These are phyloP conservation scores for Pleurotus pulmonarius DNA, from an alignment of 768 basidiomycete genomes.

Conservation along the genomic window DNA sequence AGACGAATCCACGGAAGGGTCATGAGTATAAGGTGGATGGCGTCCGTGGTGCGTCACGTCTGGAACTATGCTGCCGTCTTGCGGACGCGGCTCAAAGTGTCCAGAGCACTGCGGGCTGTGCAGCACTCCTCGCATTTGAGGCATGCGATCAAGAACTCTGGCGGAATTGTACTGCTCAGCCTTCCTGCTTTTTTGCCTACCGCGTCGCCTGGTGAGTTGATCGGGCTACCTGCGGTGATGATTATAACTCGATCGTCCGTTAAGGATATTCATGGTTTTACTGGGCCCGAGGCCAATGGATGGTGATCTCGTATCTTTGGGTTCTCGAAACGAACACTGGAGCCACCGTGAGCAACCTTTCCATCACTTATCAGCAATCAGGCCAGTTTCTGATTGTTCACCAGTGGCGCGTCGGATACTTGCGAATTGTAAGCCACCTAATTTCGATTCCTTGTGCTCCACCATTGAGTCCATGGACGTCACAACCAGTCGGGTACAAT, in stretches of 20 bases:
- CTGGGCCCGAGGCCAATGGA: conserved; percentile 41
- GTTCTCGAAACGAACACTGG: conserved; percentile 49
- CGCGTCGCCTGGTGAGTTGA: conserved; percentile 25
- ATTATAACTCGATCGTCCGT: neutral
- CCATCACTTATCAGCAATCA: no score
- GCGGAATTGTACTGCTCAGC: conserved; percentile 36
- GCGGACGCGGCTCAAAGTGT: conserved; percentile 26
- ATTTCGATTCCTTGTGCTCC: neutral
- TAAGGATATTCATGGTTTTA: conserved; percentile 36
- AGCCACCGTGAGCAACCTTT: conserved; percentile 28
- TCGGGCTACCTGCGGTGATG: neutral
- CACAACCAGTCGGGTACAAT: conserved; percentile 25
- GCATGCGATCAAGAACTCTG: conserved; percentile 44
- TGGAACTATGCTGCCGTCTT: conserved; percentile 25
- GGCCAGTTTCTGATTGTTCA: no score
- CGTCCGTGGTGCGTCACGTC: conserved; percentile 9
- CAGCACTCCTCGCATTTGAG: conserved; percentile 38
- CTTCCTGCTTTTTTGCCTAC: conserved; percentile 40
- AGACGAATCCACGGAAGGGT: conserved; percentile 3
- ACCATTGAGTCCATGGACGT: neutral
- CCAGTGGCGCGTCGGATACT: conserved; percentile 39
- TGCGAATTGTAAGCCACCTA: conserved; percentile 33
- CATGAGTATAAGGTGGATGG: conserved; percentile 10
- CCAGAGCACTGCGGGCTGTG: conserved; percentile 22
- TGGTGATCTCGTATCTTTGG: conserved; percentile 47